Base-by-base conservation (phyloP, 2,329 filamentous ascomycete species). In the Cadophora gregata region DNA sequence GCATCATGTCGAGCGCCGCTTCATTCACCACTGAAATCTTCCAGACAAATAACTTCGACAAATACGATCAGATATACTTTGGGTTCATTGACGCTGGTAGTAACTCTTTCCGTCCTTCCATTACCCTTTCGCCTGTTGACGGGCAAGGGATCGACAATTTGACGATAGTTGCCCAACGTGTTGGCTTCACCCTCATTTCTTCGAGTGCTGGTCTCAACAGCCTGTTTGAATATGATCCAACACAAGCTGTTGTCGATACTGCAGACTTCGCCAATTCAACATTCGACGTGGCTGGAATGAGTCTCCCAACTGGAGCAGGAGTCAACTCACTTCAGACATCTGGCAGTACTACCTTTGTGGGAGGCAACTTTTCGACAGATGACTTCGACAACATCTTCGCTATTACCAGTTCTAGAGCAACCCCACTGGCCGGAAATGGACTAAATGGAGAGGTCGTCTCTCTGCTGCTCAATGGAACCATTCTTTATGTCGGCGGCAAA, bases 11-110 rank as follows among this genome's bases (percentile, higher is more conserved):
- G 2, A 80, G 82, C 72, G 74, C 83, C 76, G 74, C 80, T 42
- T 82, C 86, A 5, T 83, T 89, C 65, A 84, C 86, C 31, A 87
- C 84, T 0, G 84, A 86, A 0, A 81, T 97, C 8, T 96, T 86
- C 77, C 96, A 99, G 79, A 97, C 94, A 21, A 99, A 99, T 80
- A 86, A 96, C 77, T 96, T 90, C 78, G 95, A 98, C 82, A 99
- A 99, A 79, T 98, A 97, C 76, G 96, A 99, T 76, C 89, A 92
- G 72, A 89, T 99, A 66, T 97, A 93, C 79, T 91, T 90, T 71
- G 96, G 94, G 56, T 88, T 88, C 71, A 88, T 99, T 63, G 93
- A 98, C 76, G 89, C 89, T 63, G 88, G 86, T 62, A 90, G 87
- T 10, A 82, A 81, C 69, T 86, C 85, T 24, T 97, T 97, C 82